Conservation (phyloP, 2,329 filamentous ascomycete species). For the Ophiocordyceps unilateralis region DNA sequence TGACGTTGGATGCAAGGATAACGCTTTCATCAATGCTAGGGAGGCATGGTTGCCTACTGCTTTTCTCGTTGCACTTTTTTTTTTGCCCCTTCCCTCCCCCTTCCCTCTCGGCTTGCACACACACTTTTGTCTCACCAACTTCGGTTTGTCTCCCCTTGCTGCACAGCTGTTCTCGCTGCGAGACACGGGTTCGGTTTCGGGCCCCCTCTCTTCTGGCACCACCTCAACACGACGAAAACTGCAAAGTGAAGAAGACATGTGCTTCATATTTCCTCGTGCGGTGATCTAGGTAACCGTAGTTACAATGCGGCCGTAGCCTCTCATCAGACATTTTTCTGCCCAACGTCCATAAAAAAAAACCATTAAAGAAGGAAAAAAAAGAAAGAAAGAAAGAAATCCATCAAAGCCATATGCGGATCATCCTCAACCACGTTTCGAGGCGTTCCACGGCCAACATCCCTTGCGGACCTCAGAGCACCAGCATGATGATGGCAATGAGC, state of each 20-base stretch:
- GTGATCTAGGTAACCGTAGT: neutral
- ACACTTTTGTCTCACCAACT: neutral
- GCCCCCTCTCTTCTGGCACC: neutral
- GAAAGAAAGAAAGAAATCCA: neutral
- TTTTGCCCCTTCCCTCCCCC: neutral
- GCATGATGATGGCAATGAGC: conserved; percentile 16
- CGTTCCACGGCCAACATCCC: neutral
- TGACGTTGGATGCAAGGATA: no score
- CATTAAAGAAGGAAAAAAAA: neutral
- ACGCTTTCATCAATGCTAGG: neutral
- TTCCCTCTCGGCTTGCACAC: neutral
- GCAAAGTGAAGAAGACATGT: neutral
- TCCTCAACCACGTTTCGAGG: neutral
- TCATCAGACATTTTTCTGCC: neutral
- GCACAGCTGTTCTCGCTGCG: neutral
- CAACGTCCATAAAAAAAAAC: neutral
- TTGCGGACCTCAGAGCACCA: conserved; percentile 11
- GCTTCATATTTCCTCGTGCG: neutral
- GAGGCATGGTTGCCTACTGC: neutral
- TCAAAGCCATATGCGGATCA: neutral
- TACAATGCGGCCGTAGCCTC: neutral
- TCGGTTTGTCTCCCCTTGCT: neutral
- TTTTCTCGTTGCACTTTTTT: neutral
- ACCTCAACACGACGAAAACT: neutral
- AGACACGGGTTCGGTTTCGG: neutral